Evolutionary conservation across 441 rosid genomes (phyloP).

Genomic region (Adansonia rubrostipa): DNA sequence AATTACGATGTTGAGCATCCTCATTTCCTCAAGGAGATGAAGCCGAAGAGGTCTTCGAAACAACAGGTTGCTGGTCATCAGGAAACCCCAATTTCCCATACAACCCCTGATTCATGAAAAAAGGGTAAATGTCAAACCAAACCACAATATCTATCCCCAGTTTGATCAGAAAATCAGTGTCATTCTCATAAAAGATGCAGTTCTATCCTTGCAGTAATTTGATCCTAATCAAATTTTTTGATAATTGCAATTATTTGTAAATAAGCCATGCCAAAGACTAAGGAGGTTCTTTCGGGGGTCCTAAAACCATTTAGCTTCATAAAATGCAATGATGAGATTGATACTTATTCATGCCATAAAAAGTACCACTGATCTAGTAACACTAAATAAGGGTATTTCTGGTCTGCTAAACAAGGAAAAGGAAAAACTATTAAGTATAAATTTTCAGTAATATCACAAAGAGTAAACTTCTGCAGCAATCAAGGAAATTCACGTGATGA

Average conservation of each 20-base stretch:
- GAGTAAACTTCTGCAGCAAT: not conserved
- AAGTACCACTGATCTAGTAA: not conserved
- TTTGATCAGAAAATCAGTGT: not conserved
- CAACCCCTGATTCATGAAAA: slow-evolving; percentile 32
- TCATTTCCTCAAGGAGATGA: slow-evolving; percentile 33
- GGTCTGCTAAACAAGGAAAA: not conserved
- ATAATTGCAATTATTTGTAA: not conserved
- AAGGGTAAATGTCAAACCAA: slow-evolving; percentile 1
- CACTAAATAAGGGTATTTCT: not conserved
- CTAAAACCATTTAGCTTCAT: not conserved
- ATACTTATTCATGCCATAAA: not conserved
- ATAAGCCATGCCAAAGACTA: not conserved
- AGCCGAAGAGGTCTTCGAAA: slow-evolving; percentile 15
- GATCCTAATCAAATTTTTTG: not conserved
- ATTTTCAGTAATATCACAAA: not conserved
- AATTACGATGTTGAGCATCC: not conserved
- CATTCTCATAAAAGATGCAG: not conserved
- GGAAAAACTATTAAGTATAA: not conserved
- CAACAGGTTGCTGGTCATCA: slow-evolving; percentile 32
- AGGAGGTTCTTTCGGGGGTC: not conserved
- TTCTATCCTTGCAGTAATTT: not conserved
- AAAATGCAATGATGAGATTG: not conserved
- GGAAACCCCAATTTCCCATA: slow-evolving; percentile 60
- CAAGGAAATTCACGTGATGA: slow-evolving; percentile 15
- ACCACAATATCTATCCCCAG: not conserved